Evolutionary conservation across 108 stramenopile genomes (phyloP).

Genomic region (Pseudonitzschia multistriata): DNA sequence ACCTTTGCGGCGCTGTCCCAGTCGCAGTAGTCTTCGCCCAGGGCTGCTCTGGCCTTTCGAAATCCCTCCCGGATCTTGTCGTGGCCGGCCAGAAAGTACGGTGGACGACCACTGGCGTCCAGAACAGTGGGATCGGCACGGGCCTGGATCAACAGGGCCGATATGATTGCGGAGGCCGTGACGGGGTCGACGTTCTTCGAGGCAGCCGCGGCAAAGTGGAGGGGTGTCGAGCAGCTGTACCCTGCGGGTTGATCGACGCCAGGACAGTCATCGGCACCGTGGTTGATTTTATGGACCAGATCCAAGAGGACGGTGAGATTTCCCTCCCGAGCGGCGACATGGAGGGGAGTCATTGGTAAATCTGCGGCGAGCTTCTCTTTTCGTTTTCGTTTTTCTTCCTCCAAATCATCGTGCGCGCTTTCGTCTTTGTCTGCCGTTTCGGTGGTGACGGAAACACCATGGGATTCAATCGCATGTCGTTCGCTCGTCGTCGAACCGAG

Average conservation of each 20-base stretch:
- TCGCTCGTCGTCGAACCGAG: not conserved
- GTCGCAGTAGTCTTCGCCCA: conserved; percentile 73
- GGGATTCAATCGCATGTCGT: not conserved
- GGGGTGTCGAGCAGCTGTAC: conserved; percentile 50
- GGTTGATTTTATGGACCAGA: conserved; percentile 27
- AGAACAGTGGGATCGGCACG: conserved; percentile 70
- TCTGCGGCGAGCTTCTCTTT: conserved; percentile 18
- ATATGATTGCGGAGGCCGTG: conserved; percentile 37
- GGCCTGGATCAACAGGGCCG: conserved; percentile 55
- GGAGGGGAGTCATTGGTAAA: conserved; percentile 54
- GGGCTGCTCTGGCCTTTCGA: conserved; percentile 61
- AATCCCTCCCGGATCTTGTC: conserved; percentile 81
- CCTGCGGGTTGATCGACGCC: conserved; percentile 41
- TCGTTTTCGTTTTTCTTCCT: conserved; percentile 1
- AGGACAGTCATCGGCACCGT: conserved; percentile 12
- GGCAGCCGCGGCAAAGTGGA: conserved; percentile 61
- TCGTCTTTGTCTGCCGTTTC: conserved; percentile 6
- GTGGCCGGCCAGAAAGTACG: conserved; percentile 68
- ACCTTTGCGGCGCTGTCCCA: conserved; percentile 79
- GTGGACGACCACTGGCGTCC: conserved; percentile 59
- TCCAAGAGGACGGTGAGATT: conserved; percentile 48
- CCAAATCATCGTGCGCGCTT: not conserved
- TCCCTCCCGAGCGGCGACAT: conserved; percentile 58
- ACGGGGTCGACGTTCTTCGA: conserved; percentile 20
- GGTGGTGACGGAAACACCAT: not conserved